Evolutionary conservation across 2,329 filamentous ascomycete genomes (phyloP).

Genomic region (Cryphonectria naterciae): DNA sequence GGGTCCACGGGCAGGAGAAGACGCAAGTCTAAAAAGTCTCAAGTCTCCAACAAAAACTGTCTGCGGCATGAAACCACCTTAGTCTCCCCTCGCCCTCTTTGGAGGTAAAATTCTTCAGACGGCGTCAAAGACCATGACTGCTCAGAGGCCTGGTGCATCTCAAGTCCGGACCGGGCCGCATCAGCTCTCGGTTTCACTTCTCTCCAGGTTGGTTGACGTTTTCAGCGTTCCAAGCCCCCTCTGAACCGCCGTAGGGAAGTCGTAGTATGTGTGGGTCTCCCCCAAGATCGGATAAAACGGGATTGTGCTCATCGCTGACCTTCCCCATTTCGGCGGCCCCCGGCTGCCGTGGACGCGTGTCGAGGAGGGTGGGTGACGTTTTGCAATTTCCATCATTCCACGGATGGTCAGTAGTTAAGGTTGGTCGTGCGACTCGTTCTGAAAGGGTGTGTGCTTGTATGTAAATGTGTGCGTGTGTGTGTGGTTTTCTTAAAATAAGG

Average conservation of each 20-base stretch:
- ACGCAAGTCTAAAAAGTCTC: background rate
- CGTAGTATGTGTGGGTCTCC: background rate
- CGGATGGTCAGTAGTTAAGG: background rate
- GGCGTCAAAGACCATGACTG: background rate
- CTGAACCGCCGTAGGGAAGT: background rate
- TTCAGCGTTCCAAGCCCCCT: background rate
- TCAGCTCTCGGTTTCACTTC: background rate
- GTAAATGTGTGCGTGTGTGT: background rate
- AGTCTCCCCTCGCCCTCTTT: background rate
- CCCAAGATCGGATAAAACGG: conserved; percentile 11
- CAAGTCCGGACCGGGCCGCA: conserved; percentile 6
- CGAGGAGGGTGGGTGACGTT: conserved; percentile 9
- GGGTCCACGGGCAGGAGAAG: background rate
- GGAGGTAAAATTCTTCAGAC: background rate
- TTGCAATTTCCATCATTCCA: conserved; percentile 10
- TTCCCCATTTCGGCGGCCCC: conserved; percentile 12
- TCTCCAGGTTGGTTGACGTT: background rate
- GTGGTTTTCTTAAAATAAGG: background rate
- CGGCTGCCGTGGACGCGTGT: conserved; percentile 5
- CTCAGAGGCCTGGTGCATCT: background rate
- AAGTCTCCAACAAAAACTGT: background rate
- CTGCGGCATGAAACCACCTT: background rate
- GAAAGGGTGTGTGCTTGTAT: background rate
- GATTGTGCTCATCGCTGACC: background rate
- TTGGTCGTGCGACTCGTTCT: background rate